Evolutionary conservation across 2,329 filamentous ascomycete species (phyloP), one percentile per base, ranked within the genome.

Genomic region (Daldinia sp.): DNA sequence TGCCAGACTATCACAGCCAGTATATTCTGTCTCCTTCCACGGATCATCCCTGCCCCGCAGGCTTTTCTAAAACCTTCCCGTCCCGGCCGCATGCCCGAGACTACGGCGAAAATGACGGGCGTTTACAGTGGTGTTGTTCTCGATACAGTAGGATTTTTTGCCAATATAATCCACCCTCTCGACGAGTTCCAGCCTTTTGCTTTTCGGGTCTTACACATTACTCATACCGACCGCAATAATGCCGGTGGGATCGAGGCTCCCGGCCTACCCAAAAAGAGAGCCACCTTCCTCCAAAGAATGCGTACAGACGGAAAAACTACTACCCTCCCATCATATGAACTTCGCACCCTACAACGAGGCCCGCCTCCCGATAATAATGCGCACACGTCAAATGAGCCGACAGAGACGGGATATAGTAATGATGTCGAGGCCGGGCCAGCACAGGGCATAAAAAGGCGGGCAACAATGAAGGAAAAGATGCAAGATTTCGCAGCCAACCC

Each of bases 1-100:
- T 77, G 82, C 1, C 86, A 88, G 72, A 79, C 83, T 51, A 81
- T 87, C 64, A 87, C 85, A 1, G 81, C 85, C n/a, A 85, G 84
- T 8, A 79, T 81, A 63, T 79, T 85, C 30, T 86, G 84, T 67
- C 79, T 85, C 35, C 77, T 88, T 3, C 87, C 87, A 25, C 82
- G 86, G 49, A 81, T 89, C 52, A 81, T 89, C 25, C 87, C 86
- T 7, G 87, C 87, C 1, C 86, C 87, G 0, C 86, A 89, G 74
- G 84, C 84, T 47, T 79, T 89, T n/a, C 77, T 89, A 47, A 85
- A 85, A 61, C 80, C 85, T 8, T 77, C 79, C 19, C 81, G 86
- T 2, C 85, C 85, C 6, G 77, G 77, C 25, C 81, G 85, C 43
- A 81, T 89, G 71, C 86, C 86, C 43, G 81, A 84, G 64, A 80